Conservation (phyloP, 495 filamentous ascomycete genomes). For the Alectoria sarmentosa region DNA sequence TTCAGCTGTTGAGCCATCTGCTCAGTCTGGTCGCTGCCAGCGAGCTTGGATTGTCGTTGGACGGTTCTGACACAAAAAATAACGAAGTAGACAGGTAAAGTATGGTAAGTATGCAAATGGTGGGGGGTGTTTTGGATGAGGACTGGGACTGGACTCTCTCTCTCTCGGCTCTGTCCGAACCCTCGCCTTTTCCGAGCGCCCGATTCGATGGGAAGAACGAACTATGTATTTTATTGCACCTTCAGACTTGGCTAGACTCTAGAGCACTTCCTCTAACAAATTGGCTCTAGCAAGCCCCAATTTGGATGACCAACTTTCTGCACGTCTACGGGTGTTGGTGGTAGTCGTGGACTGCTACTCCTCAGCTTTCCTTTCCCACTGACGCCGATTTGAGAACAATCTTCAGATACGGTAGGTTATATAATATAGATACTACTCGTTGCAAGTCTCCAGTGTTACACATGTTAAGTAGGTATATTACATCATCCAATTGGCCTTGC, state of each 20-base stretch:
- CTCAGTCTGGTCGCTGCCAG: constrained; percentile 33
- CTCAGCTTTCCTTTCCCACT: no score
- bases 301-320: no score
- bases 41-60: constrained; percentile 3
- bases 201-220: no score
- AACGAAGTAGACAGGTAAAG: neutral
- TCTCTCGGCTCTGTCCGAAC: neutral
- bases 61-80: neutral
- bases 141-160: neutral
- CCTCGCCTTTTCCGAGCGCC: neutral
- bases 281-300: no score
- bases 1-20: constrained; percentile 43
- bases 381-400: neutral
- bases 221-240: neutral
- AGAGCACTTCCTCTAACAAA: no score
- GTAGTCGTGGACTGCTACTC: no score
- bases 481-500: neutral
- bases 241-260: neutral
- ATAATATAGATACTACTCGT: neutral
- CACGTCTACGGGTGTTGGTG: no score
- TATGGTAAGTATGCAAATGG: no score
- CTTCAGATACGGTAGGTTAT: neutral
- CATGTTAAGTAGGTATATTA: neutral
- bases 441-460: neutral
- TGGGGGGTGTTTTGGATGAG: no score